phyloP scores from a whole-genome alignment of 192 early-diverging fungal species.

The Gryganskiella cystojenkinii region DNA sequence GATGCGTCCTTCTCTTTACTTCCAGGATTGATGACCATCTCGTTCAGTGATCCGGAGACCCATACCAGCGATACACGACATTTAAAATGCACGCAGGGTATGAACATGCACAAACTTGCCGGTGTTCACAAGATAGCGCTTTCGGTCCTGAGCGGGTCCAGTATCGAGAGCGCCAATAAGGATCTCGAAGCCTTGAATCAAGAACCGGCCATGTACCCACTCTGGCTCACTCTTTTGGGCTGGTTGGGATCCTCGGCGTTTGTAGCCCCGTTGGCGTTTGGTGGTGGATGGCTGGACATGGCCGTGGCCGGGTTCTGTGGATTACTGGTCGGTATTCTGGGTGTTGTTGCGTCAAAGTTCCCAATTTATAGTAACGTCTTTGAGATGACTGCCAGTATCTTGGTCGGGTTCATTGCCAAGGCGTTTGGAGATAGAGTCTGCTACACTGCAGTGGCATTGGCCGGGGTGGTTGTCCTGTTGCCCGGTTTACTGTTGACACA shows the following conservation, averaged over 20 bases:
- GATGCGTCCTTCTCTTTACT: constrained; percentile 49
- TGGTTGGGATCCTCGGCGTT: constrained; percentile 48
- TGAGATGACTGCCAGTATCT: constrained; percentile 46
- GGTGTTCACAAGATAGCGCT: constrained; percentile 48
- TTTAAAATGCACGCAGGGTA: constrained; percentile 39
- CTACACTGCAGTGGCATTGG: constrained; percentile 45
- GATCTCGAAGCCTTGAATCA: constrained; percentile 30
- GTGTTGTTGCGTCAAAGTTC: constrained; percentile 40
- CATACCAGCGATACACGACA: constrained; percentile 57
- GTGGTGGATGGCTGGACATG: constrained; percentile 48
- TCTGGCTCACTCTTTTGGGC: constrained; percentile 37
- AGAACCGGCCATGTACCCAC: constrained; percentile 31
- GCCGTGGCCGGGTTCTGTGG: constrained; percentile 40
- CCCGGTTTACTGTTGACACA: constrained; percentile 53
- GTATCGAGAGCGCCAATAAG: constrained; percentile 40
- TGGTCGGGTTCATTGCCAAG: constrained; percentile 52
- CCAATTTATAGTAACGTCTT: constrained; percentile 54
- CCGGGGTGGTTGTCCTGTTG: constrained; percentile 49
- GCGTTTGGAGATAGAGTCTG: constrained; percentile 51
- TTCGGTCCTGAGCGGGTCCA: constrained; percentile 30
- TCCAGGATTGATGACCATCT: constrained; percentile 55
- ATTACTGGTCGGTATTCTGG: constrained; percentile 43
- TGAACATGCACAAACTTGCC: constrained; percentile 51
- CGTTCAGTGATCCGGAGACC: constrained; percentile 55
- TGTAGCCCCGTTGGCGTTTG: constrained; percentile 52